Evolutionary conservation across 768 basidiomycete species (phyloP).

Genomic region (Boletus rubropictus): DNA sequence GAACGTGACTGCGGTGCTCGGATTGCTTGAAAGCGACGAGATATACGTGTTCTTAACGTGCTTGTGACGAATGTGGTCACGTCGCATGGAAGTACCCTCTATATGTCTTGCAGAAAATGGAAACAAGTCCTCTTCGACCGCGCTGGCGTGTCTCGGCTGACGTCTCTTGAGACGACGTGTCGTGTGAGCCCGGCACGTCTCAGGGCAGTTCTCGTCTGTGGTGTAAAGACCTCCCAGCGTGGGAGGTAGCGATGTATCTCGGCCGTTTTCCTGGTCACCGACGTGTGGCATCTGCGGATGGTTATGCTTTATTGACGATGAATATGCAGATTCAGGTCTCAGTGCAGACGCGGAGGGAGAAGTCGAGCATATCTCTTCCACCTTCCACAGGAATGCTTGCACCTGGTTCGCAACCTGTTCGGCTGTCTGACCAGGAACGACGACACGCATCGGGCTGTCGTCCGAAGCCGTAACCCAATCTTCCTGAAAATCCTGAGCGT

Average conservation of each 20-base stretch:
- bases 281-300: not conserved
- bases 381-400: constrained; percentile 14
- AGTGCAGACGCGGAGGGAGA: not conserved
- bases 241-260: not conserved
- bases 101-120: constrained; percentile 20
- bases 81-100: constrained; percentile 24
- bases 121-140: constrained; percentile 17
- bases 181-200: not conserved
- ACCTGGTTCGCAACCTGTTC: constrained; percentile 22
- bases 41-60: constrained; percentile 28
- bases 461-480: constrained; percentile 35
- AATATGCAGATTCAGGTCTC: not conserved
- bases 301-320: not conserved
- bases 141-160: not conserved
- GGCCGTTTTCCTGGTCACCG: constrained; percentile 1
- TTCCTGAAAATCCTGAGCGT: constrained; percentile 29
- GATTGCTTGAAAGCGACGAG: constrained; percentile 18
- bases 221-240: not conserved
- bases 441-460: constrained; percentile 29
- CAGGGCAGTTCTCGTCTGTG: constrained; percentile 11
- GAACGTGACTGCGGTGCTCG: constrained; percentile 3
- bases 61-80: constrained; percentile 23
- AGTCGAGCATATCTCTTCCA: constrained; percentile 15
- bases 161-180: constrained; percentile 9
- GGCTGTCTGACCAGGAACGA: constrained; percentile 34